Percentiles rank a stretch among this genome's conserved stretches.
Conservation (phyloP, 1,284 basidiomycete genomes). For the Peniophora sp. region DNA sequence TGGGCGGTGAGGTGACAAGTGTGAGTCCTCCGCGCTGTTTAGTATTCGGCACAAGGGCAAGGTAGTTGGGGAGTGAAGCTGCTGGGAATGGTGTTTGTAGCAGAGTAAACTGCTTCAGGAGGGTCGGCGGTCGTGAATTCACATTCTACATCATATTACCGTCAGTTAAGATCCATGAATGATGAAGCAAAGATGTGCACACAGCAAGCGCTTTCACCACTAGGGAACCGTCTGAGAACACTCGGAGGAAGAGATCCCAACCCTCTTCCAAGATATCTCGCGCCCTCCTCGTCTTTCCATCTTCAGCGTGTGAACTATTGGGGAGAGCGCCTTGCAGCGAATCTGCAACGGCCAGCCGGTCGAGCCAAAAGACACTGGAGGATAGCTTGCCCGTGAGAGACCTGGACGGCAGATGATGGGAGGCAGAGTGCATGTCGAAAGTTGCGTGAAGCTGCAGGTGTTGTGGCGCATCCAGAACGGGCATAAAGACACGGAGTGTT, state of each 20-base stretch:
- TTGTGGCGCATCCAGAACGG: slow-evolving; percentile 81
- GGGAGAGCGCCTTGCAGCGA: slow-evolving; percentile 34
- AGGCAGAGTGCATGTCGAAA: slow-evolving; percentile 51
- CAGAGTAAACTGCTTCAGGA: slow-evolving; percentile 70
- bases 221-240: slow-evolving; percentile 64
- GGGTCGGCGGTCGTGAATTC: slow-evolving; percentile 81
- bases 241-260: slow-evolving; percentile 74
- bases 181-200: slow-evolving; percentile 21
- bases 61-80: slow-evolving; percentile 34
- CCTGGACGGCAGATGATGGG: slow-evolving; percentile 27
- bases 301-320: slow-evolving; percentile 22
- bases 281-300: slow-evolving; percentile 38
- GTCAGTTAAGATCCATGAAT: neutral
- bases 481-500: slow-evolving; percentile 75
- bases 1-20: slow-evolving; percentile 52
- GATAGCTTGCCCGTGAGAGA: slow-evolving; percentile 20
- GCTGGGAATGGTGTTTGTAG: slow-evolving; percentile 51
- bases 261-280: slow-evolving; percentile 59
- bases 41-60: slow-evolving; percentile 47
- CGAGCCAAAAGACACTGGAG: slow-evolving; percentile 58
- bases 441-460: slow-evolving; percentile 80
- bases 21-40: slow-evolving; percentile 28
- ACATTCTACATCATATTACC: slow-evolving; percentile 51
- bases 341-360: slow-evolving; percentile 47
- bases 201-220: slow-evolving; percentile 71